phyloP scores from a whole-genome alignment of 306 rosid species.

The Glycine soja region DNA sequence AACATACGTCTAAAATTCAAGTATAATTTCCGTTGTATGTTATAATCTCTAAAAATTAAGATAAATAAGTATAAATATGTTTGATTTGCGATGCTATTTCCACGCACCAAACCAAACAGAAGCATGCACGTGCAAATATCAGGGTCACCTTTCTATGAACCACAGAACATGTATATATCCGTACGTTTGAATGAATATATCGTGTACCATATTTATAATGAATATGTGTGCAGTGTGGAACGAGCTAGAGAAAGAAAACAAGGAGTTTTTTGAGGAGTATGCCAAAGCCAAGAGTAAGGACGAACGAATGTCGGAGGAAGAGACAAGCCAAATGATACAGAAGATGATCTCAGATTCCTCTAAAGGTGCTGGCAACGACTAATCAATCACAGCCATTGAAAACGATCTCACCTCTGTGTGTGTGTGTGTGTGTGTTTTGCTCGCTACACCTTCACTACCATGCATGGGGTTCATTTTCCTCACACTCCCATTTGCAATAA shows the following conservation, averaged over 20 bases:
- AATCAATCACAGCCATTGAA: slow-evolving; percentile 8
- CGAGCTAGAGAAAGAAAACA: slow-evolving; percentile 90
- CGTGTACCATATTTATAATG: not conserved
- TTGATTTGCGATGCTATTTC: not conserved
- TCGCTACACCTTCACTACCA: not conserved
- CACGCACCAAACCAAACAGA: not conserved
- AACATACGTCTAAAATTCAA: not conserved
- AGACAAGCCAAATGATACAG: slow-evolving; percentile 80
- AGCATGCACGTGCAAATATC: slow-evolving; percentile 29
- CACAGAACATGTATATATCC: slow-evolving; percentile 19
- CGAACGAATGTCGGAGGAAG: slow-evolving; percentile 82
- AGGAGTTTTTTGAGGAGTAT: slow-evolving; percentile 81
- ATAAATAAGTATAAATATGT: not conserved
- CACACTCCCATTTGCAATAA: not conserved
- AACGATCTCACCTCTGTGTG: slow-evolving; percentile 46
- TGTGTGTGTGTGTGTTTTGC: not conserved
- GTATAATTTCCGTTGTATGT: not conserved
- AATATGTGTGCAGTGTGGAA: slow-evolving; percentile 77
- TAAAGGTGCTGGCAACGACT: slow-evolving; percentile 58
- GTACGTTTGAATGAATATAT: not conserved
- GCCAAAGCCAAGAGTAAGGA: slow-evolving; percentile 62
- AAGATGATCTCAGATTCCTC: slow-evolving; percentile 74
- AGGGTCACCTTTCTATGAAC: slow-evolving; percentile 24
- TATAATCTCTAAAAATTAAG: not conserved
- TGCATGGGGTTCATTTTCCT: not conserved